A percentile compares a stretch with the other conserved stretches of the same genome.
phyloP scores from a whole-genome alignment of 1,284 basidiomycete genomes.

The Athelia psychrophila region DNA sequence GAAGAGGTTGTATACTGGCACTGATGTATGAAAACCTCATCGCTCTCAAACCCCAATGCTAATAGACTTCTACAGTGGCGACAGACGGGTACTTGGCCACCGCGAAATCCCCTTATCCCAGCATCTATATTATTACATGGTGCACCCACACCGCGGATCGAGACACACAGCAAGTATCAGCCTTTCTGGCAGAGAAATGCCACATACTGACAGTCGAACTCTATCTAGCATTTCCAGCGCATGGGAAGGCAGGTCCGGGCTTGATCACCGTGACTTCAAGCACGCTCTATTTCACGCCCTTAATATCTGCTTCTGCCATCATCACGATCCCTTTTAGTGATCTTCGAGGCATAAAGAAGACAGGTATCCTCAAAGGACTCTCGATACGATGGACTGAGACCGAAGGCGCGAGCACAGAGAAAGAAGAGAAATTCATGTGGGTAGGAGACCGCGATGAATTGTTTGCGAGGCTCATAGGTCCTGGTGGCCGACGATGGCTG shows the following conservation, averaged over 20 bases:
- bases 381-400: slow-evolving; percentile 42
- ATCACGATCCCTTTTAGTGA: slow-evolving; percentile 42
- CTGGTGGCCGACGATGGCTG: slow-evolving; percentile 37
- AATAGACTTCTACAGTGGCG: background rate
- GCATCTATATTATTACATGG: slow-evolving; percentile 5
- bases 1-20: slow-evolving; percentile 35
- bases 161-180: slow-evolving; percentile 36
- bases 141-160: slow-evolving; percentile 16
- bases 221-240: slow-evolving; percentile 63
- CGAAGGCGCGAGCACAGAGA: slow-evolving; percentile 27
- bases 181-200: slow-evolving; percentile 5
- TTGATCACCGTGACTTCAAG: slow-evolving; percentile 52
- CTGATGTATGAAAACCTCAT: slow-evolving; percentile 27
- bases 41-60: background rate
- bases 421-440: slow-evolving; percentile 56
- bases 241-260: slow-evolving; percentile 51
- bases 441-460: slow-evolving; percentile 61
- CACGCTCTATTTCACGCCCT: slow-evolving; percentile 51
- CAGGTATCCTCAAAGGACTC: slow-evolving; percentile 49
- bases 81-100: background rate
- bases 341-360: slow-evolving; percentile 58
- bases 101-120: slow-evolving; percentile 5
- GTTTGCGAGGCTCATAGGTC: slow-evolving; percentile 63
- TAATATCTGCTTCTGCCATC: slow-evolving; percentile 44
- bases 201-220: slow-evolving; percentile 5